Evolutionary conservation across 805 yeast species (phyloP), one percentile per base, ranked within the genome.

Genomic region (Maudiozyma bulderi): DNA sequence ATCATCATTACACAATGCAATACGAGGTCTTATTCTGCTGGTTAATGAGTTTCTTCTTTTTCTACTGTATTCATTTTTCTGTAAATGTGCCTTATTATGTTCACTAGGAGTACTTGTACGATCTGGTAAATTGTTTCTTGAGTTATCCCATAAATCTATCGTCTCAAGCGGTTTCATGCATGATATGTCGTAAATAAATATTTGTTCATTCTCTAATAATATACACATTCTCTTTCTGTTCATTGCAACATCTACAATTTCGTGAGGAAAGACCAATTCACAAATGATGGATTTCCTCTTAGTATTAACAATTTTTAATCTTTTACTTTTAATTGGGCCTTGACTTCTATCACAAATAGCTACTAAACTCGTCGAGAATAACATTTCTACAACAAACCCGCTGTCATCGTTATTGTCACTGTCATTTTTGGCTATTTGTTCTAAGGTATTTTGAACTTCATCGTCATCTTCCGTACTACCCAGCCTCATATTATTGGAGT

Each of bases 111-210:
- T 7, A 29, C 26, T 40, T 38, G 31, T 20, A 48, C 45, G 26
- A 20, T 39, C 28, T 4, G 7, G n/a, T 6, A n/a, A 13, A 20
- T n/a, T 8, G 30, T 11, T n/a, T 31, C 37, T n/a, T 20, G 54
- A 50, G 34, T 55, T 58, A 47, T 57, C 64, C 58, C 58, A 53
- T 8, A 62, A 54, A 33, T 84, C 88, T 35, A 84, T 75, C 1
- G 84, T 82, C 58, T 81, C 85, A 40, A 91, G 64, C 29, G 90
- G 75, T 59, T 86, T 81, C 82, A 91, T 89, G 64, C 95, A 86
- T 50, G 93, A 80, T 52, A 91, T 83, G 65, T 91, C 97, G 69
- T 91, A 93, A 44, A 91, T 78, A 62, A 81, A 86, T 8, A 93
- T 79, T 65, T 90, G 95, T 52, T 87, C 91, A 45, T 59, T 62